Evolutionary conservation across 257 asterid species (phyloP).

Genomic region (Leptodermis oblonga): DNA sequence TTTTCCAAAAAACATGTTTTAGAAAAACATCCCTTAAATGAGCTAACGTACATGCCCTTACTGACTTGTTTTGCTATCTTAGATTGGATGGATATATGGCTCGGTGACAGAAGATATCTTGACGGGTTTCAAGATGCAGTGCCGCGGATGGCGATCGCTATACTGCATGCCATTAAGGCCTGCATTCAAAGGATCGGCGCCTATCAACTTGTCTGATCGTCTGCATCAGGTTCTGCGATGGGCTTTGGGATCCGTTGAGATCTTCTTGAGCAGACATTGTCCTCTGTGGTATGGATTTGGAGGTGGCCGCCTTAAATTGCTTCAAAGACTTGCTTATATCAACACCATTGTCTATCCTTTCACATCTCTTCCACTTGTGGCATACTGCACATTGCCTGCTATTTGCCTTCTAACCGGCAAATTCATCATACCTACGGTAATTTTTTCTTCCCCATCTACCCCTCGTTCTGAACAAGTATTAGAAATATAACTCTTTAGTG

Average conservation of each 20-base stretch:
- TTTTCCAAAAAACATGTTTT: no score
- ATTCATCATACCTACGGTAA: constrained; percentile 96
- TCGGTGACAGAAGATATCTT: constrained; percentile 96
- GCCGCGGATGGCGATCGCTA: constrained; percentile 98
- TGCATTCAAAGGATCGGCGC: constrained; percentile 97
- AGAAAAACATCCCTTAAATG: no score
- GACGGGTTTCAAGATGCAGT: constrained; percentile 98
- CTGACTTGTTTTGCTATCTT: constrained; percentile 3
- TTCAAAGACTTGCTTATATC: constrained; percentile 86
- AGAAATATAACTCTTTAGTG: no score
- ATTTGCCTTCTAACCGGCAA: constrained; percentile 89
- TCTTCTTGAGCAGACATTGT: constrained; percentile 90
- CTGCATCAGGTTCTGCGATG: constrained; percentile 93
- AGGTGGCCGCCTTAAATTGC: constrained; percentile 86
- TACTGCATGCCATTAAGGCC: constrained; percentile 97
- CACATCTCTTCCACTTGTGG: constrained; percentile 89
- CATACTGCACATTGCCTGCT: constrained; percentile 82
- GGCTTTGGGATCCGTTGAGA: constrained; percentile 96
- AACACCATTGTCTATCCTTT: constrained; percentile 96
- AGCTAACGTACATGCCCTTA: no score
- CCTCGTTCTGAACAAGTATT: no score
- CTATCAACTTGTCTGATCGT: constrained; percentile 95
- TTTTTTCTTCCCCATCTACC: no score
- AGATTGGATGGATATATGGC: constrained; percentile 99
- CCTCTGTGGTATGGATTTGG: constrained; percentile 97